Percentiles rank a stretch among this genome's conserved stretches.
Conservation (phyloP, 306 rosid genomes). For the Mimosa bimucronata region DNA sequence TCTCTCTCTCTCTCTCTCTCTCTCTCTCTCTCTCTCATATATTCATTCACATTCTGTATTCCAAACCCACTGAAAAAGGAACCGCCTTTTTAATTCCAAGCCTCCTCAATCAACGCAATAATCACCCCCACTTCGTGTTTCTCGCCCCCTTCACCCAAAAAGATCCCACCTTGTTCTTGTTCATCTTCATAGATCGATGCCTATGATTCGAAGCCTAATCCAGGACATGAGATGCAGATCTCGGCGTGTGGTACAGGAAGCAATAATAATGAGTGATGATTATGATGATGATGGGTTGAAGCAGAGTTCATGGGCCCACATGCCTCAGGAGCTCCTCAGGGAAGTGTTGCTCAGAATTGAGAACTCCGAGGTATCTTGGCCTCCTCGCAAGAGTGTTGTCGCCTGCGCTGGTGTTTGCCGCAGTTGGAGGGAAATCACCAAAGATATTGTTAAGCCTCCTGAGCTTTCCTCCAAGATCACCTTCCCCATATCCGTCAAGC, state of each 20-base stretch:
- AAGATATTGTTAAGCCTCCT: conserved; percentile 81
- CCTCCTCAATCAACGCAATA: conserved; percentile 18
- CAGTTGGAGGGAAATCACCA: conserved; percentile 80
- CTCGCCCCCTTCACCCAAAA: background rate
- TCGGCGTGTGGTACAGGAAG: conserved; percentile 60
- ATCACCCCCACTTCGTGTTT: background rate
- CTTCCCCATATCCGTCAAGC: conserved; percentile 93
- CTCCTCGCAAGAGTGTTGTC: conserved; percentile 78
- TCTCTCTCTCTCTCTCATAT: background rate
- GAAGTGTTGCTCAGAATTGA: conserved; percentile 82
- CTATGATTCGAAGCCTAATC: conserved; percentile 60
- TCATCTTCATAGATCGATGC: conserved; percentile 37
- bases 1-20: background rate
- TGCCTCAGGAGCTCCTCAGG: conserved; percentile 96
- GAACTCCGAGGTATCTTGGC: conserved; percentile 82
- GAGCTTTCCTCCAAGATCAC: conserved; percentile 72
- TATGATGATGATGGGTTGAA: conserved; percentile 50
- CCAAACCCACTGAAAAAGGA: conserved; percentile 26
- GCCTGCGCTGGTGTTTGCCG: conserved; percentile 96
- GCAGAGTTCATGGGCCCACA: conserved; percentile 83
- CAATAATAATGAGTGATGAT: background rate
- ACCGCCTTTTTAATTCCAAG: background rate
- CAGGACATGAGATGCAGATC: conserved; percentile 83
- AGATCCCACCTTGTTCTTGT: background rate
- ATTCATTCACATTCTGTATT: background rate